Evolutionary conservation across 129 eudicot genomes (phyloP).

Genomic region (Tagetes erecta): DNA sequence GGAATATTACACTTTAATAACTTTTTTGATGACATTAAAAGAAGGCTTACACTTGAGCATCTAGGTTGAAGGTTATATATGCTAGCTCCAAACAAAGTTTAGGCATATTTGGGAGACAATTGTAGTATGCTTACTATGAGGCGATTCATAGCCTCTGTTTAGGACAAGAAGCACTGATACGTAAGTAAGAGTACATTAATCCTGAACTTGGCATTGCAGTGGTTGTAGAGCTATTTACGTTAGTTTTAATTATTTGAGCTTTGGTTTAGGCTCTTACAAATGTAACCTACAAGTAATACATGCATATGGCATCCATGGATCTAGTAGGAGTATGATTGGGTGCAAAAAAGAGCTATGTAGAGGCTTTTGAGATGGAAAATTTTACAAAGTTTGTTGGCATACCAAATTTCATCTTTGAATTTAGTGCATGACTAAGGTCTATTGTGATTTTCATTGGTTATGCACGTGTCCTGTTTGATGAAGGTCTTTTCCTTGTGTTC

Average conservation of each 20-base stretch:
- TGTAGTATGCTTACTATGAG: too few relatives aligned
- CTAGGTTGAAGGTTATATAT: background rate
- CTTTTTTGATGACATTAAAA: background rate
- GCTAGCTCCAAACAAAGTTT: too few relatives aligned
- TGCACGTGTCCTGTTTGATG: background rate
- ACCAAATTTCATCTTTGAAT: background rate
- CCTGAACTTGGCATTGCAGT: too few relatives aligned
- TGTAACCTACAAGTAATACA: background rate
- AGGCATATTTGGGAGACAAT: too few relatives aligned
- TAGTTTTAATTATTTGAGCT: background rate
- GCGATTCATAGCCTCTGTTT: too few relatives aligned
- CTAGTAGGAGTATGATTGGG: background rate
- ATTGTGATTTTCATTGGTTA: background rate
- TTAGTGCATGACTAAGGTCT: background rate
- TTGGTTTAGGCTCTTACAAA: background rate
- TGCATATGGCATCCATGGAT: too few relatives aligned
- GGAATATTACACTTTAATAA: background rate
- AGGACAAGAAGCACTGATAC: too few relatives aligned
- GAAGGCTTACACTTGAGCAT: background rate
- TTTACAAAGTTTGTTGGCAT: conserved; percentile 7
- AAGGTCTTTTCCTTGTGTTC: background rate
- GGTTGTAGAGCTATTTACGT: too few relatives aligned
- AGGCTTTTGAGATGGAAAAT: background rate
- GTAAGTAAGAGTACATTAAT: too few relatives aligned
- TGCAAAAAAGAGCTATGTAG: background rate